Evolutionary conservation across 495 filamentous ascomycete genomes (phyloP).

Genomic region (Penicillium canescens): DNA sequence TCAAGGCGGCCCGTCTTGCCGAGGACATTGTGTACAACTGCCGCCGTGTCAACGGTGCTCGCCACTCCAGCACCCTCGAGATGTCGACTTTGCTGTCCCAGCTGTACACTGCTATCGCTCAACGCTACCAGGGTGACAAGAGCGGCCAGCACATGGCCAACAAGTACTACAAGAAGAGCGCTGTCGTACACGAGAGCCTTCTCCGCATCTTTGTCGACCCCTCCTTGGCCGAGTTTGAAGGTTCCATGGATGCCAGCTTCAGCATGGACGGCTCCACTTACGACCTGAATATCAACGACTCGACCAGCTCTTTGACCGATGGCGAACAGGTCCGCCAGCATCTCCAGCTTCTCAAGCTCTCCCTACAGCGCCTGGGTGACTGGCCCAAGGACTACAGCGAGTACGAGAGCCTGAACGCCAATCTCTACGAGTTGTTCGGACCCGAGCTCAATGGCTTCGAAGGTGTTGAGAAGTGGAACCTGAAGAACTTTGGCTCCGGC

Average conservation of each 20-base stretch:
- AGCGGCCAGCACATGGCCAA: slow-evolving; percentile 33
- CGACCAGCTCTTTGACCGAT: slow-evolving; percentile 11
- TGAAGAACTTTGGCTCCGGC: slow-evolving; percentile 37
- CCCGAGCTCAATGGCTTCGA: slow-evolving; percentile 32
- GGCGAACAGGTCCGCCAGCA: slow-evolving; percentile 38
- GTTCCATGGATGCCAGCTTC: slow-evolving; percentile 19
- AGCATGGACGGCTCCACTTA: slow-evolving; percentile 25
- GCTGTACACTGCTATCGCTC: slow-evolving; percentile 38
- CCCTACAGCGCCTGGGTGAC: slow-evolving; percentile 39
- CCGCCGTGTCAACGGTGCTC: slow-evolving; percentile 37
- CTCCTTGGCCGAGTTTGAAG: slow-evolving; percentile 28
- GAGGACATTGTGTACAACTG: slow-evolving; percentile 47
- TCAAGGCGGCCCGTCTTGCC: slow-evolving; percentile 35
- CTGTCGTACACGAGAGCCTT: slow-evolving; percentile 37
- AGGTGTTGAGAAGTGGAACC: slow-evolving; percentile 39
- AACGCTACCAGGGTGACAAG: slow-evolving; percentile 33
- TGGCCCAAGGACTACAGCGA: slow-evolving; percentile 43
- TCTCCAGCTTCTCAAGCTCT: slow-evolving; percentile 37
- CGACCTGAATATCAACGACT: slow-evolving; percentile 22
- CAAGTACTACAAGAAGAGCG: slow-evolving; percentile 45
- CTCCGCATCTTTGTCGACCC: slow-evolving; percentile 39
- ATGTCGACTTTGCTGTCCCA: slow-evolving; percentile 41
- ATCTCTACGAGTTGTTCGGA: slow-evolving; percentile 20
- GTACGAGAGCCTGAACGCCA: slow-evolving; percentile 26
- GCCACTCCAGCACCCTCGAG: slow-evolving; percentile 34